Percentiles rank a stretch among this genome's conserved stretches.
These are phyloP conservation scores for Didymella sp. DNA, from an alignment of 2,329 filamentous ascomycete genomes.

Conservation along the genomic window DNA sequence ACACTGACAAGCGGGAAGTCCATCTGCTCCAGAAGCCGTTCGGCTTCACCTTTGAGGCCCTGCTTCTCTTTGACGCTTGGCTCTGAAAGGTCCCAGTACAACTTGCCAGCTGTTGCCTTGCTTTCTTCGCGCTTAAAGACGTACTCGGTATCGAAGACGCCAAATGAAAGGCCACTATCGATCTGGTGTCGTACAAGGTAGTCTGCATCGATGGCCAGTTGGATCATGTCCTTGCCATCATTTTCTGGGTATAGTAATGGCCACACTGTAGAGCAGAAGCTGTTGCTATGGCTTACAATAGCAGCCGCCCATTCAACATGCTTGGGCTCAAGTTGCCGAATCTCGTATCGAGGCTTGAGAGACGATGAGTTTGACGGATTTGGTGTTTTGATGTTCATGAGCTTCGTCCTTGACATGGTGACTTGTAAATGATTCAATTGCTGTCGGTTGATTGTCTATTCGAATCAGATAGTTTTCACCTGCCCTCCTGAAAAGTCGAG, in stretches of 20 bases:
- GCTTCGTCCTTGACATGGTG: conserved; percentile 3
- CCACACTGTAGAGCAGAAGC: conserved; percentile 42
- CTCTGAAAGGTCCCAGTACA: conserved; percentile 35
- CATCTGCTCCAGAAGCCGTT: conserved; percentile 44
- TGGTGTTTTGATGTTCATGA: conserved; percentile 33
- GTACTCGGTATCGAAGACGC: conserved; percentile 52
- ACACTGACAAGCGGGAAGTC: conserved; percentile 52
- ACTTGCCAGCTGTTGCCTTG: conserved; percentile 31
- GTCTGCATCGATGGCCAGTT: conserved; percentile 4
- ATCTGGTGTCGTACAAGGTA: conserved; percentile 49
- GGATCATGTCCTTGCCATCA: conserved; percentile 25
- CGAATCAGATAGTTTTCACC: too few species aligned
- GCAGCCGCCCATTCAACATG: conserved; percentile 40
- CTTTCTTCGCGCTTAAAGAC: conserved; percentile 45
- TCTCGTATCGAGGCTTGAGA: conserved; percentile 42
- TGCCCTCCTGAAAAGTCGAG: not conserved
- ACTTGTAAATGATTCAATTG: not conserved
- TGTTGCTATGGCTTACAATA: conserved; percentile 43
- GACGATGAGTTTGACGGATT: conserved; percentile 35
- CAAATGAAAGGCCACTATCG: conserved; percentile 45
- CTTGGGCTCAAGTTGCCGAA: conserved; percentile 36
- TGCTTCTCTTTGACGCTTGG: conserved; percentile 25
- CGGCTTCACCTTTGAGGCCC: conserved; percentile 29
- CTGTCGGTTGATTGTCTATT: not conserved
- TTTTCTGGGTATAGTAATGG: conserved; percentile 34